A percentile compares a stretch with the other conserved stretches of the same genome.
These are phyloP conservation scores for Calendula officinalis DNA, from an alignment of 129 eudicot genomes.

Conservation along the genomic window DNA sequence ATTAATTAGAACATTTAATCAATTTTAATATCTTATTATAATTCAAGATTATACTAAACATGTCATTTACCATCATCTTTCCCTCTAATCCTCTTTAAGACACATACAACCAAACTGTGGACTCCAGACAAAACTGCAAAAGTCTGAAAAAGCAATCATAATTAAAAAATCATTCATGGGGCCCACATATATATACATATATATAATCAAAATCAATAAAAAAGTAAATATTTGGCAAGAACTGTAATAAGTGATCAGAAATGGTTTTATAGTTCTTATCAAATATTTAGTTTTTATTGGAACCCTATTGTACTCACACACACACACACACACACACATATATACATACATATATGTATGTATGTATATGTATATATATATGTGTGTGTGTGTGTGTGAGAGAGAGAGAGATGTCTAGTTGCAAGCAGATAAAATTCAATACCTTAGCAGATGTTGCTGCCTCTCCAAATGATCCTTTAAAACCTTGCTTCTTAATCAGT, in stretches of 20 bases:
- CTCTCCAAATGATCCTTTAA: slow-evolving; percentile 73
- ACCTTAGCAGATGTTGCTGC: slow-evolving; percentile 93
- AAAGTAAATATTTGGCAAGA: too few species aligned
- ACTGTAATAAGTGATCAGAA: too few species aligned
- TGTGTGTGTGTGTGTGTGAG: too few species aligned
- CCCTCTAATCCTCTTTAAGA: slow-evolving; percentile 81
- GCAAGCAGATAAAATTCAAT: neutral
- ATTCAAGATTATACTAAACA: slow-evolving; percentile 1
- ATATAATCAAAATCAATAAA: too few species aligned
- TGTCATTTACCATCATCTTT: slow-evolving; percentile 77
- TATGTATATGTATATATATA: too few species aligned
- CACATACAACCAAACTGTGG: slow-evolving; percentile 82
- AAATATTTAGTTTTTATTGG: too few species aligned
- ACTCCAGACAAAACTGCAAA: slow-evolving; percentile 95
- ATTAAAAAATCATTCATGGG: neutral
- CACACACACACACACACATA: too few species aligned
- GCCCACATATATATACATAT: too few species aligned
- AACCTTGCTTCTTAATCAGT: slow-evolving; percentile 74
- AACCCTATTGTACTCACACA: too few species aligned
- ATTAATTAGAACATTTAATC: too few species aligned
- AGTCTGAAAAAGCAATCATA: slow-evolving; percentile 41
- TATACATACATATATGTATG: too few species aligned
- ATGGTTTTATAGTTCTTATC: too few species aligned
- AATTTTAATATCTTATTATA: neutral
- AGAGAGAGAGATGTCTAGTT: neutral